Evolutionary conservation across 1,139 yeast genomes (phyloP), one percentile per base, ranked within the genome.

Genomic region (Debaryomyces sp.): DNA sequence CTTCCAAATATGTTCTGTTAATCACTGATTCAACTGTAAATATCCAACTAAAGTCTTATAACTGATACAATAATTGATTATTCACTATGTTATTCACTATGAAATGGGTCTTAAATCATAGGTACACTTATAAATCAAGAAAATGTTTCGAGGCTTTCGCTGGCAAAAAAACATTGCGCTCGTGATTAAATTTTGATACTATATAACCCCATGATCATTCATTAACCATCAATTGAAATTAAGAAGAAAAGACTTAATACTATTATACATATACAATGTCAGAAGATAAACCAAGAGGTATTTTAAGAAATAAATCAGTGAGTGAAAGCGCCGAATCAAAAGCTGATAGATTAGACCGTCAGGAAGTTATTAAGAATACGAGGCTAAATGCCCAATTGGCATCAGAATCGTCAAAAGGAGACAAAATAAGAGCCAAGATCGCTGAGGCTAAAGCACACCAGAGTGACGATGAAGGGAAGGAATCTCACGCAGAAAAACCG

Each of bases 331-430:
- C 23, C 27, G 52, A 33, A 30, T 48, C 35, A 26, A 45, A 49
- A 2, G 49, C 54, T 9, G 66, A 58, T 6, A 62, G 64, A 33
- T 61, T 76, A 37, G 80, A 75, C 54, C 71, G 81, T 43, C 73
- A 73, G 52, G 77, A 75, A 51, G 80, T 76, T 23, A 75, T 76
- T 40, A 65, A 66, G 39, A 76, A 76, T 55, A 76, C 81, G 23
- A 59, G 67, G 42, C 59, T 75, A 50, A 76, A 76, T 54, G 71
- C 80, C 12, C 69, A 72, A 49, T 59, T 73, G 47, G 57, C 62
- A 9, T 51, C 67, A 12, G 72, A 71, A 18, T 51, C 64, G 6
- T 51, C 68, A 10, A 64, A 63, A 45, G 80, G 80, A 5, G 80
- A 76, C 36, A 55, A 56, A 52, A 71, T 75, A 30, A 59, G 80